Evolutionary conservation across 2,329 filamentous ascomycete species (phyloP), one percentile per base, ranked within the genome.

Genomic region (Penicillium sp.): DNA sequence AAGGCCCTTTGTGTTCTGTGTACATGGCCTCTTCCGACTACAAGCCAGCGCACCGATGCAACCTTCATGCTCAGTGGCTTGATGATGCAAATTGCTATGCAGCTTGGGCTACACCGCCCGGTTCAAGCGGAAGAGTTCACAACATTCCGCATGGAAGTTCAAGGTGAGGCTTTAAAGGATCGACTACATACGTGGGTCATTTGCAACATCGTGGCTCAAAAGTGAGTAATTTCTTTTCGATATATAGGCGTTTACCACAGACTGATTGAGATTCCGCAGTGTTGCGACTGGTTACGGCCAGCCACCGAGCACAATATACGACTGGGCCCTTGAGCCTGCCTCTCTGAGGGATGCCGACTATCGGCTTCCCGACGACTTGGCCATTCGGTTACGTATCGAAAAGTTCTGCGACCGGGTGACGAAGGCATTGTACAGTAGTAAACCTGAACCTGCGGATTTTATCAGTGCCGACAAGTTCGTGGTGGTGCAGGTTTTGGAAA

Each of bases 191-290:
- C 85, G 3, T 88, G 85, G 85, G 82, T 83, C 1, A 80, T 85
- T 5, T 86, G 85, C 73, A 88, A 88, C 63, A 82, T 87, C 55
- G 84, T 87, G 10, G 84, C 85, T n/a, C 84, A 88, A 62, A 84
- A 83, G 82, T 83, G 69, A 68, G 77, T 69, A 5, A 5, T 14
- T 47, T 35, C 24, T 9, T 26, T 1, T 14, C 53, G 9, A 45
- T 42, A 26, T 9, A 4, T 16, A 8, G 29, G 1, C 16, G 5
- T 7, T 10, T 10, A 10, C 39, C 16, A 16, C 16, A 13, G 11
- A 35, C 24, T 26, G 38, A 29, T 61, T 66, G 56, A 62, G 59
- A 22, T 38, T 18, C 3, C 13, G 32, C 47, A 84, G 82, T 57
- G 83, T 87, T 54, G 83, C 83, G 4, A 87, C 84, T 31, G 83